Evolutionary conservation across 352 stramenopile species (phyloP).

Genomic region (Pythium dissimile): DNA sequence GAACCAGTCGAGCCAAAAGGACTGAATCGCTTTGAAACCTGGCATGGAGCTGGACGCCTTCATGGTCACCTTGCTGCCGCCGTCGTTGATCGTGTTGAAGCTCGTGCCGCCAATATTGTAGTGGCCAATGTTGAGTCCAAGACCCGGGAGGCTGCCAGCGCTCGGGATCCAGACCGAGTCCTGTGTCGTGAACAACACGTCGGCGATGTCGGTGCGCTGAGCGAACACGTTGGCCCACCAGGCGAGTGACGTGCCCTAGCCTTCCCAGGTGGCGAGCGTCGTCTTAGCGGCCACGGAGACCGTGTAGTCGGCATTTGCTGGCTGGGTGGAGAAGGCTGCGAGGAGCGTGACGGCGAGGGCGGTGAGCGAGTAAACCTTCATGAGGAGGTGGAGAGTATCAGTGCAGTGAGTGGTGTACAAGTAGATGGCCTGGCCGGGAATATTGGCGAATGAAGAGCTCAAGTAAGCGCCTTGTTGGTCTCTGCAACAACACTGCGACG

Average conservation of each 20-base stretch:
- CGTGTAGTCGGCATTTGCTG: constrained; percentile 22
- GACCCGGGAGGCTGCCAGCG: constrained; percentile 25
- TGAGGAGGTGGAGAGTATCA: background rate
- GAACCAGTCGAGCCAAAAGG: constrained; percentile 53
- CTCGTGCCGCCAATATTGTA: constrained; percentile 59
- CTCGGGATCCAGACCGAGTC: constrained; percentile 29
- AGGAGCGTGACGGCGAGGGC: constrained; percentile 4
- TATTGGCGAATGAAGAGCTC: constrained; percentile 1
- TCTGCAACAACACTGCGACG: too few relatives aligned
- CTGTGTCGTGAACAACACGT: constrained; percentile 49
- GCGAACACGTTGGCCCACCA: constrained; percentile 67
- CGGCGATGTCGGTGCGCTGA: constrained; percentile 46
- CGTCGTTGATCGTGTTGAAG: constrained; percentile 37
- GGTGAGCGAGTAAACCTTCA: constrained; percentile 12
- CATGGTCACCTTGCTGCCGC: constrained; percentile 38
- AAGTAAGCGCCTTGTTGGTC: too few relatives aligned
- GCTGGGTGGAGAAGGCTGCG: background rate
- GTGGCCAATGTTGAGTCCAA: constrained; percentile 56
- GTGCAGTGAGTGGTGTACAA: too few relatives aligned
- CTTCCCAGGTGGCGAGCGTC: constrained; percentile 36
- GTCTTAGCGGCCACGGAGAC: constrained; percentile 24
- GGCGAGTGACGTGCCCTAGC: constrained; percentile 56
- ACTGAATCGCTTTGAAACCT: constrained; percentile 48
- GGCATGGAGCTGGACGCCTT: constrained; percentile 47
- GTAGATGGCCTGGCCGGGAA: background rate